These are phyloP conservation scores for Penicillium freii DNA, from an alignment of 2,329 filamentous ascomycete genomes.

Conservation along the genomic window DNA sequence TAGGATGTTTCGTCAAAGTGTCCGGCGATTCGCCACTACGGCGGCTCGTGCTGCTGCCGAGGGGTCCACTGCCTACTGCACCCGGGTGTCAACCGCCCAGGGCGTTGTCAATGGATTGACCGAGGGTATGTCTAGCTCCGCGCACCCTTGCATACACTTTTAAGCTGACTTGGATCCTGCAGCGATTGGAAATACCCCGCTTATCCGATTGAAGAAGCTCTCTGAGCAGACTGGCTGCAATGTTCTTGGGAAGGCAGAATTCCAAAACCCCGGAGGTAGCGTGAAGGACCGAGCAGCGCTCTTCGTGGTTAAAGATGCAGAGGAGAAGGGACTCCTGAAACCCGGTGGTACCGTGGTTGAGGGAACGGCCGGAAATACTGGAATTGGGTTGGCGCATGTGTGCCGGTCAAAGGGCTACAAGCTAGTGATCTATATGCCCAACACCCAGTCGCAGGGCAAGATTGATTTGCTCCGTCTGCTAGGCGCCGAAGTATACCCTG, in stretches of 20 bases:
- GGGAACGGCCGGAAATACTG: conserved; percentile 95
- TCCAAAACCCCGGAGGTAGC: conserved; percentile 95
- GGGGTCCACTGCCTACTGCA: conserved; percentile 57
- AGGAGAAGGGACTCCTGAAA: conserved; percentile 76
- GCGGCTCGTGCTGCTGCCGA: conserved; percentile 54
- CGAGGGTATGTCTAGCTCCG: conserved; percentile 60
- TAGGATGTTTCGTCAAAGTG: conserved; percentile 67
- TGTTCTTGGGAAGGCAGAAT: conserved; percentile 93
- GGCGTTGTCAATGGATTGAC: conserved; percentile 74
- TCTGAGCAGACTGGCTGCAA: conserved; percentile 92
- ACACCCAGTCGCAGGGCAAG: conserved; percentile 97
- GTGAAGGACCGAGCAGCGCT: conserved; percentile 96
- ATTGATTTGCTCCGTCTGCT: conserved; percentile 87
- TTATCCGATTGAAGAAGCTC: conserved; percentile 84
- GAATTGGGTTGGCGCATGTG: conserved; percentile 95
- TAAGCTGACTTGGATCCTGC: neutral
- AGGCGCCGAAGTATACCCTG: conserved; percentile 92
- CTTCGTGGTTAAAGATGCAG: conserved; percentile 90
- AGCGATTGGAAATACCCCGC: conserved; percentile 97
- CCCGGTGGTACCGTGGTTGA: conserved; percentile 94
- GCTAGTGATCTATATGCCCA: conserved; percentile 98
- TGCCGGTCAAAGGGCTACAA: conserved; percentile 89
- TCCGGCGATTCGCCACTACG: conserved; percentile 65
- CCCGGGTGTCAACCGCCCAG: conserved; percentile 76
- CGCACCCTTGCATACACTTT: neutral